Base-by-base conservation (phyloP, 768 basidiomycete genomes). In the Leucocoprinus leucothites region DNA sequence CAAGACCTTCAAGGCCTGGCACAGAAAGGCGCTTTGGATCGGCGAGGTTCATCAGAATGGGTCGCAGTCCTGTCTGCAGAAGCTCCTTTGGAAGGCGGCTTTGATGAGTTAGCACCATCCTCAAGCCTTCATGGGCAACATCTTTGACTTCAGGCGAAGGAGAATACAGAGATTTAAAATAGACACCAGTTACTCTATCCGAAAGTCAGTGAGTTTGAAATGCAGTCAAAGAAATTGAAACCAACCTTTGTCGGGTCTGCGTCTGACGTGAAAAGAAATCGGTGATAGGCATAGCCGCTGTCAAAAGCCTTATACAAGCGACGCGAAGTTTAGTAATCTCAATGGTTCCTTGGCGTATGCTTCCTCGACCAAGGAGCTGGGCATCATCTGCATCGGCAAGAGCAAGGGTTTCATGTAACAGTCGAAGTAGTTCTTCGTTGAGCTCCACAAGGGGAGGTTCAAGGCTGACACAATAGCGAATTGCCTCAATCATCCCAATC, bases 81-180 rank as follows among this genome's bases (percentile, higher is more conserved):
- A 98, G 80, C 59, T 98, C 97, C 66, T 94, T 95, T 0, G 97
- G 97, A 47, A 99, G 78, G 51, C 96, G 87, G 57, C 84, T 87
- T 67, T 98, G 95, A 63, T 94, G 89, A 3, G 83, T 83, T 35
- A 98, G 76, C 9, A 98, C 93, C 75, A 90, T 87, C 57, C 87
- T 82, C 36, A 98, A 81, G 26, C 94, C 94, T 58, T 97, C 91
- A 60, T 98, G 94, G 0, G 97, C 94, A 7, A 94, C 94, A 60
- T 94, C 87, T 67, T 98, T 98, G 59, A 99, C 89, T 63, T 97
- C 94, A 9, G 84, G 77, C 13, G 88, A 89, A 18, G 87, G 81
- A 6, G 95, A 95, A 70, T 99, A 99, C 28, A 99, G 81, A 9
- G 95, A 94, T 72, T 99, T 98, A 81, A 99, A 99, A 73, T 98